A percentile compares a stretch with the other conserved stretches of the same genome.
These are phyloP conservation scores for Heliamphora exappendiculata DNA, from an alignment of 148 eudicot species.

Conservation along the genomic window DNA sequence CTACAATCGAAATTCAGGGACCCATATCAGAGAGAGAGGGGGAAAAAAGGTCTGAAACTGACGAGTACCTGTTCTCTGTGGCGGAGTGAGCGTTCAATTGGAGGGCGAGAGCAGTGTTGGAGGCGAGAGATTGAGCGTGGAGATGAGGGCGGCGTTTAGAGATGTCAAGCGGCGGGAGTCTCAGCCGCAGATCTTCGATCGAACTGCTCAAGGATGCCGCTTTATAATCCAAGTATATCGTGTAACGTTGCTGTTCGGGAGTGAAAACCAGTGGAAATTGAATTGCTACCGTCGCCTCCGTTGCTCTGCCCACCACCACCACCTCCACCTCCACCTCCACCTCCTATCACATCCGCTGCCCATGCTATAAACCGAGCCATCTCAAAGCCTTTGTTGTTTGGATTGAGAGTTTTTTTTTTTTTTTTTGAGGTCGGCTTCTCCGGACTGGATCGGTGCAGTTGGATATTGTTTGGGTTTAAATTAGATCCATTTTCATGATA, in stretches of 20 bases:
- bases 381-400: too few species aligned
- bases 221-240: constrained; percentile 36
- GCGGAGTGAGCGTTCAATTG: constrained; percentile 82
- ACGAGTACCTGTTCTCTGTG: constrained; percentile 64
- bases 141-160: constrained; percentile 45
- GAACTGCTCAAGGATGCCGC: constrained; percentile 55
- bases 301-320: constrained; percentile 36
- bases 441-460: too few species aligned
- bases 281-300: constrained; percentile 34
- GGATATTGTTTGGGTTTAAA: too few species aligned
- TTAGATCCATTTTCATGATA: too few species aligned
- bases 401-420: too few species aligned
- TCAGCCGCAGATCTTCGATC: constrained; percentile 78
- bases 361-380: constrained; percentile 89
- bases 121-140: constrained; percentile 93
- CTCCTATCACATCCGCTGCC: constrained; percentile 84
- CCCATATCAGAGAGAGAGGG: background rate
- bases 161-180: constrained; percentile 80
- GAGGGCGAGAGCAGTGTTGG: constrained; percentile 77
- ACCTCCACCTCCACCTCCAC: too few species aligned
- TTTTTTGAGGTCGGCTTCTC: too few species aligned
- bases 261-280: constrained; percentile 63
- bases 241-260: constrained; percentile 63
- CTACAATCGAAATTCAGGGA: background rate
- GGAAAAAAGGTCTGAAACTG: background rate